Percentiles rank a stretch among this genome's conserved stretches.
These are phyloP conservation scores for Stenocarpella maydis DNA, from an alignment of 2,329 filamentous ascomycete species.

Conservation along the genomic window DNA sequence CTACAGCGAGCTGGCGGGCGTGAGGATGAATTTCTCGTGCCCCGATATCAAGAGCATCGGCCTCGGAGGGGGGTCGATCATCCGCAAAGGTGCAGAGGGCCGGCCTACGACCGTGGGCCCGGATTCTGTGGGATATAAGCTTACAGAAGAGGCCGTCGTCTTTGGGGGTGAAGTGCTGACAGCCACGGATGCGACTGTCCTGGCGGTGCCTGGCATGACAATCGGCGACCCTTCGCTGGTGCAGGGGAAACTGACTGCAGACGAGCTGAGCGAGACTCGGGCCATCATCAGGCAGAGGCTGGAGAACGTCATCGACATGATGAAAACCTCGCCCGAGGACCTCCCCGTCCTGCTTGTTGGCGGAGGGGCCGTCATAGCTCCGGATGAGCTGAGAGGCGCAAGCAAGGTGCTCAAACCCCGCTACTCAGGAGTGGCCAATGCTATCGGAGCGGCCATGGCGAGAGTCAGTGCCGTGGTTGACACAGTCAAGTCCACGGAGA, in stretches of 20 bases:
- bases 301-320: conserved; percentile 65
- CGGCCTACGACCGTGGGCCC: conserved; percentile 53
- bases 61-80: conserved; percentile 57
- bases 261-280: conserved; percentile 50
- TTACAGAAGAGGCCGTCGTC: conserved; percentile 54
- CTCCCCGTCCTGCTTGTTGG: conserved; percentile 69
- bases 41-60: conserved; percentile 68
- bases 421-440: conserved; percentile 69
- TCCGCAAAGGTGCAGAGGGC: conserved; percentile 41
- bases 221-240: conserved; percentile 54
- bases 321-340: conserved; percentile 69
- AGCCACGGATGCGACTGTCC: conserved; percentile 62
- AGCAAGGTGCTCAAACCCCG: conserved; percentile 63
- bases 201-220: conserved; percentile 44
- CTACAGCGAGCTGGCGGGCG: conserved; percentile 68
- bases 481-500: conserved; percentile 57
- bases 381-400: conserved; percentile 62
- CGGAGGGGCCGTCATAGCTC: conserved; percentile 67
- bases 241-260: conserved; percentile 42
- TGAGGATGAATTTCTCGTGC: conserved; percentile 67
- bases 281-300: conserved; percentile 57
- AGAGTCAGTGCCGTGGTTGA: conserved; percentile 64
- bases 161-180: conserved; percentile 63
- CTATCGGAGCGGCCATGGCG: conserved; percentile 70
- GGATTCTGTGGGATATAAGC: conserved; percentile 58